Conservation (phyloP, 352 stramenopile species). For the Globisporangium cystogenes region DNA sequence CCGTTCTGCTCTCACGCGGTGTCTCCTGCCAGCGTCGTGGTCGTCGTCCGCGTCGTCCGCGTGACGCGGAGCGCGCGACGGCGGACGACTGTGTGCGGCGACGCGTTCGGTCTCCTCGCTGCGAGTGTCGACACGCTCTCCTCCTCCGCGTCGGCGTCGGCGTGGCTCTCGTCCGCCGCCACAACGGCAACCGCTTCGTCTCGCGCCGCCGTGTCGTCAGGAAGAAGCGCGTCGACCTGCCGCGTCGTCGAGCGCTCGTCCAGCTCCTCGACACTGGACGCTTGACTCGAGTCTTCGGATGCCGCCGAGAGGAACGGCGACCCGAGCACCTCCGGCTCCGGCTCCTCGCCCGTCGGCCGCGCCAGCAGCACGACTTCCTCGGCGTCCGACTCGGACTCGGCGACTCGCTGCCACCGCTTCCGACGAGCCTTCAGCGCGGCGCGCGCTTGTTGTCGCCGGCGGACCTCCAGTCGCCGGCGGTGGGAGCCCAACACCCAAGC, state of each 20-base stretch:
- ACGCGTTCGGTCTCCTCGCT: not conserved
- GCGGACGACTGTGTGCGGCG: not conserved
- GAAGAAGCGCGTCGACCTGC: not conserved
- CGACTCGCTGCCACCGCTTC: slow-evolving; percentile 27
- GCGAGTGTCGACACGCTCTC: not conserved
- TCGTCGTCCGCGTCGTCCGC: not conserved
- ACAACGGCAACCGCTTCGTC: not conserved
- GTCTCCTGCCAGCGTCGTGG: not conserved
- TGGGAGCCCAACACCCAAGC: slow-evolving; percentile 23
- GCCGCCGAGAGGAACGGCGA: not conserved
- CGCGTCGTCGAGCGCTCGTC: not conserved
- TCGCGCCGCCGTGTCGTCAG: not conserved
- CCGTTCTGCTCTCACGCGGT: too few relatives aligned
- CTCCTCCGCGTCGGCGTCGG: not conserved
- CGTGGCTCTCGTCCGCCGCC: not conserved
- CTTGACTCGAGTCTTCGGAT: not conserved
- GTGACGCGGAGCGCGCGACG: not conserved
- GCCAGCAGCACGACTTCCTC: slow-evolving; percentile 43
- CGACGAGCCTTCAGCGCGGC: slow-evolving; percentile 9
- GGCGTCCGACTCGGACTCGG: slow-evolving; percentile 16
- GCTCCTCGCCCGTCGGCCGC: slow-evolving; percentile 6
- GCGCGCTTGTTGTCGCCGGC: not conserved
- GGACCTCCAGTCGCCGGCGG: slow-evolving; percentile 10
- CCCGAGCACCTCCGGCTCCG: slow-evolving; percentile 8
- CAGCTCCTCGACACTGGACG: not conserved